Conservation (phyloP, 2,329 filamentous ascomycete species). For the Claviceps maximensis region DNA sequence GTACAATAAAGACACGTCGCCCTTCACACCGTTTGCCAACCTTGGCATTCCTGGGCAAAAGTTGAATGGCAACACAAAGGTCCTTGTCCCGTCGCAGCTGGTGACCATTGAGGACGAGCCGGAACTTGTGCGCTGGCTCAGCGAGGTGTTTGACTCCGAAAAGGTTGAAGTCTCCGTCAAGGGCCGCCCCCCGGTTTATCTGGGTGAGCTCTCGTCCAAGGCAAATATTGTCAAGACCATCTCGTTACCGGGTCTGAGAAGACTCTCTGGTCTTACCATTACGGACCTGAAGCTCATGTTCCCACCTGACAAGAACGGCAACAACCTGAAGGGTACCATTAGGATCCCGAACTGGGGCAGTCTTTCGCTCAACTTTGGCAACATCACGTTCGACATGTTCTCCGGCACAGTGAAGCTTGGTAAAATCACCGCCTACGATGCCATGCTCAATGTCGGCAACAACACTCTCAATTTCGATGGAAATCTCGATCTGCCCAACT, state of each 20-base stretch:
- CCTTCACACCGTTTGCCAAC: slow-evolving; percentile 11
- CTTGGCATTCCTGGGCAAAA: slow-evolving; percentile 9
- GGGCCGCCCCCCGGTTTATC: slow-evolving; percentile 22
- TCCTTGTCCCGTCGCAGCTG: slow-evolving; percentile 21
- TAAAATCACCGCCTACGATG: slow-evolving; percentile 23
- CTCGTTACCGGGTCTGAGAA: slow-evolving; percentile 24
- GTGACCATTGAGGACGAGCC: slow-evolving; percentile 24
- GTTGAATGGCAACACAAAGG: slow-evolving; percentile 22
- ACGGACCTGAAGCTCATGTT: slow-evolving; percentile 25
- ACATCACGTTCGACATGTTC: slow-evolving; percentile 31
- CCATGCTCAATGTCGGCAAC: slow-evolving; percentile 28
- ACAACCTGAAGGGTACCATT: slow-evolving; percentile 29
- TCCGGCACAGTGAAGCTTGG: slow-evolving; percentile 28
- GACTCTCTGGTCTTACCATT: slow-evolving; percentile 25
- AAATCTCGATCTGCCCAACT: slow-evolving; percentile 25
- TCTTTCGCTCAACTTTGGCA: slow-evolving; percentile 30
- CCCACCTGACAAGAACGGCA: slow-evolving; percentile 23
- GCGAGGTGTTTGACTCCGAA: slow-evolving; percentile 24
- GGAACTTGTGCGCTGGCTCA: slow-evolving; percentile 27
- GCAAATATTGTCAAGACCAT: slow-evolving; percentile 29
- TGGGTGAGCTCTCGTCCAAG: slow-evolving; percentile 25
- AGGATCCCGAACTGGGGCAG: slow-evolving; percentile 32
- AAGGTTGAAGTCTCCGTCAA: slow-evolving; percentile 23
- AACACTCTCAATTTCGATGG: slow-evolving; percentile 28
- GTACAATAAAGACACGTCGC: slow-evolving; percentile 24